These are phyloP conservation scores for Dunaliella primolecta DNA, from an alignment of 139 green algal genomes.

Conservation along the genomic window DNA sequence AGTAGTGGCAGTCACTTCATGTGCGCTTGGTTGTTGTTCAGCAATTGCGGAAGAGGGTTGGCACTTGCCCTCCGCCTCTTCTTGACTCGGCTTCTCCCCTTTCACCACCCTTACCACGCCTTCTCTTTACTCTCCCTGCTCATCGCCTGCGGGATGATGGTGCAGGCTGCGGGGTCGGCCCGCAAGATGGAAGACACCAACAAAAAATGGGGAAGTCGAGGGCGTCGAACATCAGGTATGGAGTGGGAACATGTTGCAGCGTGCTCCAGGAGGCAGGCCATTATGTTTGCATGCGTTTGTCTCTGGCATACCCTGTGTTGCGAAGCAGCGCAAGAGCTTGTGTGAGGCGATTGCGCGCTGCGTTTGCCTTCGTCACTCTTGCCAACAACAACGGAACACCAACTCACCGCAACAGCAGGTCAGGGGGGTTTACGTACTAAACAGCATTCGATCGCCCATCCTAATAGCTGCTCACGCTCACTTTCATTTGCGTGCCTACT, in stretches of 20 bases:
- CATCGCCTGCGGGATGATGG: neutral
- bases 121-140: neutral
- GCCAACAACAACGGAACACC: neutral
- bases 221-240: neutral
- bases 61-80: neutral
- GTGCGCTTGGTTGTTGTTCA: no score
- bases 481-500: no score
- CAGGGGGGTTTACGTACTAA: no score
- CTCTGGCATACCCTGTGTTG: neutral
- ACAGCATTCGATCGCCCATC: neutral
- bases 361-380: neutral
- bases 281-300: neutral
- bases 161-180: no score
- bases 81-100: no score
- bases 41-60: neutral
- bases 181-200: no score
- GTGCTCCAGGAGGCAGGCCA: neutral
- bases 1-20: no score
- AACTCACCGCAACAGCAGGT: no score
- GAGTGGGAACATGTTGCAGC: neutral
- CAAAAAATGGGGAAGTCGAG: neutral
- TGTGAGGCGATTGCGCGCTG: neutral
- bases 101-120: no score
- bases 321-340: neutral
- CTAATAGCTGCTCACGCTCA: neutral